Evolutionary conservation across 2,329 filamentous ascomycete genomes (phyloP).

Genomic region (Nannizzia gypsea): DNA sequence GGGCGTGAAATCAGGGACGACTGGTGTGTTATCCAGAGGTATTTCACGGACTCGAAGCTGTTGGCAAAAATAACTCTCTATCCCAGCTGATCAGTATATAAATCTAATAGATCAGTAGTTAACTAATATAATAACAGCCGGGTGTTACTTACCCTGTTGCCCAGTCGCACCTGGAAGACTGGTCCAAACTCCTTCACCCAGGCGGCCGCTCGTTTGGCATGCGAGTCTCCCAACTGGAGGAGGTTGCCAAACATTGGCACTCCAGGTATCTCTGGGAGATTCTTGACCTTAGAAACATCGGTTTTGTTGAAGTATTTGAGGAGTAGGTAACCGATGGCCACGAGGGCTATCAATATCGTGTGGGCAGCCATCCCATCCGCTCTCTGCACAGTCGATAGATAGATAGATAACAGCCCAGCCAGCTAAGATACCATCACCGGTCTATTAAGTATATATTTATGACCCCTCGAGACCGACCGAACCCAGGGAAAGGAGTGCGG

Average conservation of each 20-base stretch:
- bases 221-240: conserved; percentile 46
- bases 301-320: conserved; percentile 39
- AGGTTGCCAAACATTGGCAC: conserved; percentile 53
- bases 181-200: conserved; percentile 52
- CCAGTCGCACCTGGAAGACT: conserved; percentile 56
- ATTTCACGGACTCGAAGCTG: conserved; percentile 59
- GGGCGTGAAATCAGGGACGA: conserved; percentile 66
- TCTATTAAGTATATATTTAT: background rate
- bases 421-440: background rate
- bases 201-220: conserved; percentile 43
- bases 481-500: background rate
- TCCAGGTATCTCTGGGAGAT: conserved; percentile 50
- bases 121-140: too few species aligned
- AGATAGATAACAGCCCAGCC: background rate
- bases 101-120: background rate
- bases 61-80: conserved; percentile 67
- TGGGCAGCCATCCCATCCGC: conserved; percentile 10
- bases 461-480: background rate
- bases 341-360: conserved; percentile 19
- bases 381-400: too few species aligned
- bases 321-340: conserved; percentile 30
- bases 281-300: conserved; percentile 50
- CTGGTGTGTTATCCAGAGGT: conserved; percentile 67
- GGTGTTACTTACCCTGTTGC: conserved; percentile 45
- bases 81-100: background rate